Base-by-base conservation (phyloP, 176 grass and related monocot genomes). In the Pharus latifolius region DNA sequence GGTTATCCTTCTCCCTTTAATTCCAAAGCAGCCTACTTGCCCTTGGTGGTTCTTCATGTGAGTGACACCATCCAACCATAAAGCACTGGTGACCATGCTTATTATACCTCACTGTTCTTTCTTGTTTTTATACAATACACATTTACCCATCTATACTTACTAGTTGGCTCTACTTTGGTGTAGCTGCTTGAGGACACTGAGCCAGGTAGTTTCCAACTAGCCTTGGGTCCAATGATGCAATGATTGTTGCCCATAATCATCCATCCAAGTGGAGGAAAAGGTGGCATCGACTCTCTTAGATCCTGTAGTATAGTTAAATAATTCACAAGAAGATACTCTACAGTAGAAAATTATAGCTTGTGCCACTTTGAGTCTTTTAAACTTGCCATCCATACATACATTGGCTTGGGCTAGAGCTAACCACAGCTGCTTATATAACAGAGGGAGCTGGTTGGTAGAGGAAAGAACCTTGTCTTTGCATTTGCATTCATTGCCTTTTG, bases 181-280 rank as follows among this genome's bases (percentile, higher is more conserved):
- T 69, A 82, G 61, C 46, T 75, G 60, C 69, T 74, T 42, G 50
- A 49, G 23, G 22, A 67, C 60, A 81, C 69, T 67, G 60, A 81
- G 79, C 60, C 69, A 67, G 69, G 30, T 67, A 67, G 79, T 73
- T 80, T 74, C 70, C 79, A 74, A 82, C 42, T 49, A 74, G 52
- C 51, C 31, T 50, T 32, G 51, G 70, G 60, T 66, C 61, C 79
- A 82, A 74, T 74, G 78, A 67, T 57, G 78, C 27, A 74, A 66
- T 81, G 79, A 59, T 82, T 74, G 61, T 67, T 74, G 78, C 60
- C 7, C 52, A 46, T 58, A 67, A 82, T 74, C 70, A 74, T 74
- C 60, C 70, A 42, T 58, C 51, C 79, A 82, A 67, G 79, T 82
- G 79, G 79, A 74, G 79, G 48, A 80, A 80, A 66, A 80, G 29